Evolutionary conservation across 192 early-diverging fungal genomes (phyloP).

Genomic region (Dissophora ornata): DNA sequence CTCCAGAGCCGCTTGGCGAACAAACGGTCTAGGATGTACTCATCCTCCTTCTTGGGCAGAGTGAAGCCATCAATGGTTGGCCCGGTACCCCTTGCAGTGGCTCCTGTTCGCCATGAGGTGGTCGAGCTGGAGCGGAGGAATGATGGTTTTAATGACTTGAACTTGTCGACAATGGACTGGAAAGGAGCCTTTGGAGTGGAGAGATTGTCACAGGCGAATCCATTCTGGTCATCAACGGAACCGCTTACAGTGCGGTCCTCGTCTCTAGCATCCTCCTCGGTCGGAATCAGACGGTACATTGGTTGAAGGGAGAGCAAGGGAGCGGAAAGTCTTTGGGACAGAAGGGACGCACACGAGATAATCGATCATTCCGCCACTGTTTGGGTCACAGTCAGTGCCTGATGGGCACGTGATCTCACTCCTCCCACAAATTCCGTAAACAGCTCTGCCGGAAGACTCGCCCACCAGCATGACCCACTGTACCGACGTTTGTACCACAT

Average conservation of each 20-base stretch:
- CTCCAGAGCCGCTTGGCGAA: conserved; percentile 51
- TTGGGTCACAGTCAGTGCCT: too few relatives aligned
- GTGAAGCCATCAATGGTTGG: not conserved
- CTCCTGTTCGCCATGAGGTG: not conserved
- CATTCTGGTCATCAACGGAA: conserved; percentile 7
- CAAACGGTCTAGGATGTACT: conserved; percentile 50
- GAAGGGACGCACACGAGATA: too few relatives aligned
- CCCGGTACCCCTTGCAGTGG: not conserved
- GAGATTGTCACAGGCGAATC: not conserved
- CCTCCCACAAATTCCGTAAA: too few relatives aligned
- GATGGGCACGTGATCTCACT: too few relatives aligned
- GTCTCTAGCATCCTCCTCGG: conserved; percentile 40
- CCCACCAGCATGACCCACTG: too few relatives aligned
- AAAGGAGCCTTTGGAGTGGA: not conserved
- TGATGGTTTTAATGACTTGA: conserved; percentile 22
- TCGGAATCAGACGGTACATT: conserved; percentile 47
- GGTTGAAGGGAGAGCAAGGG: not conserved
- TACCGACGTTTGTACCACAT: too few relatives aligned
- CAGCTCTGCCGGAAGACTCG: too few relatives aligned
- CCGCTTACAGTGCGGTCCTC: conserved; percentile 45
- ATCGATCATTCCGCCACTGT: too few relatives aligned
- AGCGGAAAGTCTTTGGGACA: not conserved
- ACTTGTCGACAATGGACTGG: conserved; percentile 17
- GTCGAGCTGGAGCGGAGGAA: conserved; percentile 11
- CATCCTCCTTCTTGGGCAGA: conserved; percentile 16